These are phyloP conservation scores for Umbelopsis sp. DNA, from an alignment of 192 early-diverging fungal genomes.

Conservation along the genomic window DNA sequence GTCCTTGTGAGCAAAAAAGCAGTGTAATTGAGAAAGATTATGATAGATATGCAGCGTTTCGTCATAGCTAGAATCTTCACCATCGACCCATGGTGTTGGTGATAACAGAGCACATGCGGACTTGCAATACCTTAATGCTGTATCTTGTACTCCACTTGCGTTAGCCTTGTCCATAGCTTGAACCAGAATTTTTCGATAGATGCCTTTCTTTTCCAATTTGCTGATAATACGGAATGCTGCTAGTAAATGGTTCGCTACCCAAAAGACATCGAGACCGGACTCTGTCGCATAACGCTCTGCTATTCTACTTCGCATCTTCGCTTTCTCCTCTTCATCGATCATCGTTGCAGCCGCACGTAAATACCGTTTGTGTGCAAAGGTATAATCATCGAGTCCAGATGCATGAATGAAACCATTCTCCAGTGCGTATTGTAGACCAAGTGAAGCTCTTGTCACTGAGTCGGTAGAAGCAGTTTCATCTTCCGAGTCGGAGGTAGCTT, in stretches of 20 bases:
- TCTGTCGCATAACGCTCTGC: constrained; percentile 28
- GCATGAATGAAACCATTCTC: constrained; percentile 38
- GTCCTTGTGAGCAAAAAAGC: constrained; percentile 29
- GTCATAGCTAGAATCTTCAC: constrained; percentile 27
- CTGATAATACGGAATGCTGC: constrained; percentile 28
- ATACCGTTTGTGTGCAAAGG: constrained; percentile 38
- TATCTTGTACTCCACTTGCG: constrained; percentile 27
- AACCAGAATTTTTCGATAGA: constrained; percentile 24
- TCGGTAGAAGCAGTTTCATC: not conserved
- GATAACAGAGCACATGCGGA: constrained; percentile 22
- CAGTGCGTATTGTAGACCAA: constrained; percentile 32
- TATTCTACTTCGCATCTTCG: constrained; percentile 33
- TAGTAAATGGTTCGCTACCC: constrained; percentile 38
- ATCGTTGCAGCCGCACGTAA: constrained; percentile 35
- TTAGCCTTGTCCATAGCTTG: constrained; percentile 34
- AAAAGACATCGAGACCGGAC: constrained; percentile 27
- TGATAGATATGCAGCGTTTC: constrained; percentile 38
- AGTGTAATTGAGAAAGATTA: constrained; percentile 31
- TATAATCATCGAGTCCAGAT: constrained; percentile 29
- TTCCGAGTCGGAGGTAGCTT: not conserved
- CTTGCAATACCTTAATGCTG: constrained; percentile 33
- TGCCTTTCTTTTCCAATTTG: constrained; percentile 23
- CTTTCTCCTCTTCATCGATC: not conserved
- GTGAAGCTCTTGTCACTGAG: constrained; percentile 14
- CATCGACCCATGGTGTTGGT: constrained; percentile 28